Base-by-base conservation (phyloP, 768 basidiomycete species). In the Roridomyces roridus region DNA sequence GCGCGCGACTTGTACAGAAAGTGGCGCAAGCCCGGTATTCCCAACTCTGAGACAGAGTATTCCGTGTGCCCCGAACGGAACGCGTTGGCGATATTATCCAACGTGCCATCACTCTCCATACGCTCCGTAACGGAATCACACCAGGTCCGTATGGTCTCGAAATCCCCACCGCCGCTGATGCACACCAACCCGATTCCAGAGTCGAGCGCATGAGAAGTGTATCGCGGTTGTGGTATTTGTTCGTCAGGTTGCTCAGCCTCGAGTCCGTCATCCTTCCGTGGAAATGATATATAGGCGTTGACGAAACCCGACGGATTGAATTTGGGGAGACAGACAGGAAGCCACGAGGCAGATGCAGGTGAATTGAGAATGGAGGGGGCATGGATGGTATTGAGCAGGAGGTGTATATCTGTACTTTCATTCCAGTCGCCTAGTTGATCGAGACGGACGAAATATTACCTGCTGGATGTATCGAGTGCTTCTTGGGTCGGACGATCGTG, bases 271-370 rank as follows among this genome's bases (percentile, higher is more conserved):
- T 79, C 77, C 57, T 77, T 81, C 39, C 82, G 79, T 24, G 89
- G 70, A 69, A 90, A 93, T 4, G 85, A 83, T 39, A 98, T 83
- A 65, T 96, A 97, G 12, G 93, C 91, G 69, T 99, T 94, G 24
- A 96, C 87, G 71, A 98, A 98, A 1, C 89, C 89, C 5, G 86
- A 75, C 0, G 92, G 79, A 67, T 98, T 94, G 78, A 92, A 98
- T 70, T 94, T 95, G 0, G 97, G 96, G 4, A 99, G 82, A 70
- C 97, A 98, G 43, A 99, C 84, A 3, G 97, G 97, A 8, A 98
- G 83, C 94, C 95, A 99, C 6, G 90, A 89, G 14, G 95, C 91
- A 7, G 94, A 79, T 6, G 88, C 89, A 9, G 88, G 86, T 2
- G 88, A 90, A 68, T 87, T 90, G 56, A 80, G 77, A 61, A 91